Conservation (phyloP, 139 green algal species). For the Axilococcus clingmanii region DNA sequence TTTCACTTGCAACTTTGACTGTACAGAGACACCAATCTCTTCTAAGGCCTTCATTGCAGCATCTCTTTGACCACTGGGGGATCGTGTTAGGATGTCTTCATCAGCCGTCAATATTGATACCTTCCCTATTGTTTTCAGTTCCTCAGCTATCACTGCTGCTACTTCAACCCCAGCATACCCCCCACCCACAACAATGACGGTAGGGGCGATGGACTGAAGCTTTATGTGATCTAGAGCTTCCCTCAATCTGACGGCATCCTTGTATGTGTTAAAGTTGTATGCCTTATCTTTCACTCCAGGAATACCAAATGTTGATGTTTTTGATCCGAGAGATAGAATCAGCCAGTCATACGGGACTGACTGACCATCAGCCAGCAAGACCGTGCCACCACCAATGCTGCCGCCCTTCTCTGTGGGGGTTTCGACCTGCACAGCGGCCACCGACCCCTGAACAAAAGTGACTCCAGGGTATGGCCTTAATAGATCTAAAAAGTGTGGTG, state of each 20-base stretch:
- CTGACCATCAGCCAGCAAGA: conserved; percentile 43
- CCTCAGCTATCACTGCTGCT: conserved; percentile 59
- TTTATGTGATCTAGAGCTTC: background rate
- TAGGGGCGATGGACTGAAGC: background rate
- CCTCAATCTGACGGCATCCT: conserved; percentile 50
- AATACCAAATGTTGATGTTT: conserved; percentile 51
- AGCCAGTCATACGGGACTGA: conserved; percentile 81
- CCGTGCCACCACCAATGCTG: conserved; percentile 31
- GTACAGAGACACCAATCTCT: conserved; percentile 46
- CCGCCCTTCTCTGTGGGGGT: conserved; percentile 4
- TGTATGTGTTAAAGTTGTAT: conserved; percentile 65
- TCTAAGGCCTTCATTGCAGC: conserved; percentile 44
- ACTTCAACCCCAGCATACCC: conserved; percentile 90
- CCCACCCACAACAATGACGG: conserved; percentile 68
- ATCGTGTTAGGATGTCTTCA: conserved; percentile 50
- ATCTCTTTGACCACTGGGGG: conserved; percentile 50
- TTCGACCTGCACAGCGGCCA: conserved; percentile 18
- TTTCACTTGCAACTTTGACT: conserved; percentile 31
- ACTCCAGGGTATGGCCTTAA: conserved; percentile 76
- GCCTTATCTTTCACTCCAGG: conserved; percentile 72
- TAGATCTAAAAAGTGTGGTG: conserved; percentile 75
- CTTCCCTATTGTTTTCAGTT: conserved; percentile 27
- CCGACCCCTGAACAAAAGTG: conserved; percentile 67
- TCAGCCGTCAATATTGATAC: conserved; percentile 59
- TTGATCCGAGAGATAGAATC: conserved; percentile 71